Conservation (phyloP, 306 rosid genomes). For the Coriaria nepalensis region DNA sequence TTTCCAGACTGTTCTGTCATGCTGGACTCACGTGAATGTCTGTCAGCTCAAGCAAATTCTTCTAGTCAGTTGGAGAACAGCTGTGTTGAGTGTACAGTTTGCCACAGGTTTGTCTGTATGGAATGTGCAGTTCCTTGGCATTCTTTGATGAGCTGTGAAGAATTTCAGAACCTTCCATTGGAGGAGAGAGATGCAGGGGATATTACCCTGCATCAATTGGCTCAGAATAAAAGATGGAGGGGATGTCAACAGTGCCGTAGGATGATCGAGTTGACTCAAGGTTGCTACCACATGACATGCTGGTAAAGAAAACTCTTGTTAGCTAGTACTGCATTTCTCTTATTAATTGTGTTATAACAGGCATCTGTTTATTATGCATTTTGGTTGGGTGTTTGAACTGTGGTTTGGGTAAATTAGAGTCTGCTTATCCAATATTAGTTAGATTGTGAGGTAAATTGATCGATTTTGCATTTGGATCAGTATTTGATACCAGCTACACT, state of each 20-base stretch:
- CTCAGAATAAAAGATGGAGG: slow-evolving; percentile 71
- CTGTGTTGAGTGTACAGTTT: slow-evolving; percentile 81
- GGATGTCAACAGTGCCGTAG: slow-evolving; percentile 80
- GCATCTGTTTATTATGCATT: too few relatives aligned
- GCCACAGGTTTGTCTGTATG: slow-evolving; percentile 65
- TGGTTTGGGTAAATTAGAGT: too few relatives aligned
- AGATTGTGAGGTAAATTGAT: too few relatives aligned
- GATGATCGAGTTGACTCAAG: slow-evolving; percentile 80
- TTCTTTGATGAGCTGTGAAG: slow-evolving; percentile 74
- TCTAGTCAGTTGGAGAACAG: slow-evolving; percentile 68
- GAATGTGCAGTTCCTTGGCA: slow-evolving; percentile 94
- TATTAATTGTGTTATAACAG: too few relatives aligned
- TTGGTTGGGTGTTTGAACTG: too few relatives aligned
- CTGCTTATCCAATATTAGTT: too few relatives aligned
- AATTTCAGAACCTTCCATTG: slow-evolving; percentile 53
- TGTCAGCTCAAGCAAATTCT: slow-evolving; percentile 57
- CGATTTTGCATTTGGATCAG: too few relatives aligned
- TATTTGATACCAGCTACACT: too few relatives aligned
- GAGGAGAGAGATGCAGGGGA: slow-evolving; percentile 75
- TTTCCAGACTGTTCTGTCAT: slow-evolving; percentile 73
- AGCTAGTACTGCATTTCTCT: too few relatives aligned
- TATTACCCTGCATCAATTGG: slow-evolving; percentile 54
- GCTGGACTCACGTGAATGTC: slow-evolving; percentile 59
- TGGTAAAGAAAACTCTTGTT: slow-evolving; percentile 38
- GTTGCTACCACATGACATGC: slow-evolving; percentile 91